Evolutionary conservation across 768 basidiomycete species (phyloP).

Genomic region (Tylopilus balloui): DNA sequence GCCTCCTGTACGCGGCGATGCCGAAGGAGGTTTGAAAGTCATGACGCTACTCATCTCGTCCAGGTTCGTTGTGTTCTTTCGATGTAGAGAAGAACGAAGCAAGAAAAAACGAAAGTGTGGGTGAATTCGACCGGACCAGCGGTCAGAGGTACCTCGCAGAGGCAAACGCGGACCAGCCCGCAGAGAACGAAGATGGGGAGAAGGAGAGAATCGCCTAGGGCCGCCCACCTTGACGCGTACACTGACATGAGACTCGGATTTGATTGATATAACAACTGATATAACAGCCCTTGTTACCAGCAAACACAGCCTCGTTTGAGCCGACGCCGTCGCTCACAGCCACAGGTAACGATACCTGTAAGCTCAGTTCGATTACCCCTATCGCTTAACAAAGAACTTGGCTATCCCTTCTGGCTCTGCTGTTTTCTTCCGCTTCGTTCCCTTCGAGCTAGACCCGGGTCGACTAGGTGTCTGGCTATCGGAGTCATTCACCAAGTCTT

Average conservation of each 20-base stretch:
- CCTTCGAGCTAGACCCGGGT: slow-evolving; percentile 12
- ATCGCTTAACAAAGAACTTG: slow-evolving; percentile 42
- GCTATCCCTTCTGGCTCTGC: slow-evolving; percentile 39
- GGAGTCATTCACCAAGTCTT: slow-evolving; percentile 56
- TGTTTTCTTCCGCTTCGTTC: slow-evolving; percentile 31
- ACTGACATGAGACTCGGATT: slow-evolving; percentile 3
- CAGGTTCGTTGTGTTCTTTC: not conserved
- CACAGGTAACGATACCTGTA: not conserved
- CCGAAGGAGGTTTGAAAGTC: slow-evolving; percentile 10
- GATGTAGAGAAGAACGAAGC: not conserved
- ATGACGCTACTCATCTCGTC: slow-evolving; percentile 1
- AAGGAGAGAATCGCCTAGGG: slow-evolving; percentile 9
- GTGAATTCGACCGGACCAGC: slow-evolving; percentile 20
- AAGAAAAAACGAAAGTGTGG: slow-evolving; percentile 9
- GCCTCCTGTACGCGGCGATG: slow-evolving; percentile 11
- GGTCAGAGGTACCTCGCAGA: slow-evolving; percentile 29
- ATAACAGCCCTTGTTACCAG: too few relatives aligned
- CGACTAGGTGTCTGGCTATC: slow-evolving; percentile 7
- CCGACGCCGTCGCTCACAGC: not conserved
- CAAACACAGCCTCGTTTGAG: slow-evolving; percentile 2
- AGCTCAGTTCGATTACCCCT: not conserved
- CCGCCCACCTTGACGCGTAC: not conserved
- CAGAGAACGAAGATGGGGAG: slow-evolving; percentile 22
- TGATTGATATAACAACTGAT: too few relatives aligned
- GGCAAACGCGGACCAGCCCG: slow-evolving; percentile 34